phyloP scores from a whole-genome alignment of 345 rosid species.

The Eucalyptus tenuipes region DNA sequence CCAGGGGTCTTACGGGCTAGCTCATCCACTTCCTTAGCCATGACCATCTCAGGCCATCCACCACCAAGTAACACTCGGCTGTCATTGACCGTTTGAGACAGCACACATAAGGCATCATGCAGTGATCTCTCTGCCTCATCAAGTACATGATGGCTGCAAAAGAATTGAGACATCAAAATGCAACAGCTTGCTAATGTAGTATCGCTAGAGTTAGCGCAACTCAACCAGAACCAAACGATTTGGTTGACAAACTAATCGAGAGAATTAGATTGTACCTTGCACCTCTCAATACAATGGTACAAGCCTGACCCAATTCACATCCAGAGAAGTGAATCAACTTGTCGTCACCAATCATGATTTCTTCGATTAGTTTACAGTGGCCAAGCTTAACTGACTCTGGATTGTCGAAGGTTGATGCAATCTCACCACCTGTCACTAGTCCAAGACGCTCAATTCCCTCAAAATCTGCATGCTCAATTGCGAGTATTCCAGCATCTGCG shows the following conservation, averaged over 20 bases:
- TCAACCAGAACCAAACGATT: not conserved
- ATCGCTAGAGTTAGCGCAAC: not conserved
- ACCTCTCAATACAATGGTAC: slow-evolving; percentile 90
- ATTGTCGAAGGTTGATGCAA: slow-evolving; percentile 95
- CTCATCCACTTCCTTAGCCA: slow-evolving; percentile 97
- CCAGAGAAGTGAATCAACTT: slow-evolving; percentile 97
- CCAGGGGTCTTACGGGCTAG: slow-evolving; percentile 92
- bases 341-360: slow-evolving; percentile 99
- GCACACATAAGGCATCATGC: slow-evolving; percentile 94
- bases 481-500: slow-evolving; percentile 95
- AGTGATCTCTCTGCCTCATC: slow-evolving; percentile 98
- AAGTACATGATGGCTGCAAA: slow-evolving; percentile 82
- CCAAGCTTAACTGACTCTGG: slow-evolving; percentile 98
- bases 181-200: not conserved
- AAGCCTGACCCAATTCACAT: slow-evolving; percentile 94
- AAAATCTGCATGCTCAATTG: slow-evolving; percentile 98
- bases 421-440: slow-evolving; percentile 94
- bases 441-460: slow-evolving; percentile 96
- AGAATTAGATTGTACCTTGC: slow-evolving; percentile 42
- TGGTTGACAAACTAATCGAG: not conserved
- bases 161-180: not conserved
- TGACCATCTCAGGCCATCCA: slow-evolving; percentile 99
- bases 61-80: slow-evolving; percentile 90
- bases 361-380: slow-evolving; percentile 89
- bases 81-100: slow-evolving; percentile 92